These are phyloP conservation scores for Termitomyces sp. DNA, from an alignment of 768 basidiomycete species.

Conservation along the genomic window DNA sequence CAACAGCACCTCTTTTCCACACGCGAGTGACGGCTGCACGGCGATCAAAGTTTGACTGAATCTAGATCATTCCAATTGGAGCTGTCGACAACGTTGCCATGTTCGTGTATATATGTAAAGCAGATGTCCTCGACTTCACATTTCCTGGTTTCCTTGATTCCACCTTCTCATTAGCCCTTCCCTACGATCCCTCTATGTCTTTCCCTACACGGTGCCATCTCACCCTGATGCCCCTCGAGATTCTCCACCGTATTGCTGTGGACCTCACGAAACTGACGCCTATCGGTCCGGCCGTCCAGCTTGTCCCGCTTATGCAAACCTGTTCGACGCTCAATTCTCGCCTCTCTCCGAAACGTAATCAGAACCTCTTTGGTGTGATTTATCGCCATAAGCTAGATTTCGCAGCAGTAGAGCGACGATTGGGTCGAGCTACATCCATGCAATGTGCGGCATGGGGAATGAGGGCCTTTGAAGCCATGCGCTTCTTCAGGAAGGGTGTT, in stretches of 20 bases:
- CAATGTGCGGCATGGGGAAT: conserved; percentile 14
- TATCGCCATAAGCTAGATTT: conserved; percentile 53
- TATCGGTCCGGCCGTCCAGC: conserved; percentile 37
- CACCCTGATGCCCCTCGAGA: neutral
- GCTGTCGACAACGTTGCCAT: neutral
- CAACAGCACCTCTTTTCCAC: neutral
- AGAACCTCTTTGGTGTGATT: conserved; percentile 44
- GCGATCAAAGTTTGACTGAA: conserved; percentile 3
- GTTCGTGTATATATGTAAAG: neutral
- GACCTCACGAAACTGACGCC: conserved; percentile 11
- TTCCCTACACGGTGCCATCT: neutral
- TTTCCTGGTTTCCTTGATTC: neutral
- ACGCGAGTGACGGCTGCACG: neutral
- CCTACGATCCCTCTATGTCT: neutral
- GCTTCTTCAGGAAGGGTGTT: neutral
- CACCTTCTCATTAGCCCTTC: neutral
- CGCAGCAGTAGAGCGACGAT: conserved; percentile 43
- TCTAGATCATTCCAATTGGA: neutral
- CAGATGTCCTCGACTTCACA: neutral
- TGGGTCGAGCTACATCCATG: conserved; percentile 26
- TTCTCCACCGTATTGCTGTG: neutral
- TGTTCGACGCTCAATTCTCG: conserved; percentile 31
- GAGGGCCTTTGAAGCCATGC: conserved; percentile 3
- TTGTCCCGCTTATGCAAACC: conserved; percentile 43
- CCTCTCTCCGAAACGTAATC: conserved; percentile 24